Evolutionary conservation across 1,284 basidiomycete species (phyloP).

Genomic region (Melampsora larici-populina): DNA sequence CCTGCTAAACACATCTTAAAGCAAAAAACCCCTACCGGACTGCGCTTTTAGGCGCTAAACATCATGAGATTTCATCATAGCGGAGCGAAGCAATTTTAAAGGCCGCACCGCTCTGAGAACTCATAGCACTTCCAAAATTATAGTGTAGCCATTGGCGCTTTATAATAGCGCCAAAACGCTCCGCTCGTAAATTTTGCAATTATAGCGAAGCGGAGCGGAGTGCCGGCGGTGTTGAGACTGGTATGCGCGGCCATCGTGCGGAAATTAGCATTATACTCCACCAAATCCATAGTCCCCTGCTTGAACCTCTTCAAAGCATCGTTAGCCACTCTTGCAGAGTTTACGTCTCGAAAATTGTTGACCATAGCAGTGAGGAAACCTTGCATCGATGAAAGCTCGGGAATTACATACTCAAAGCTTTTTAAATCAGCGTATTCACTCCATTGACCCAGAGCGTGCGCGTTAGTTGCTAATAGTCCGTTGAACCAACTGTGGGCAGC

Average conservation of each 20-base stretch:
- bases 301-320: not conserved
- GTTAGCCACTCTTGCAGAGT: not conserved
- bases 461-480: not conserved
- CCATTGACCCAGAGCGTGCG: not conserved
- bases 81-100: too few species aligned
- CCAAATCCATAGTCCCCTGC: not conserved
- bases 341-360: not conserved
- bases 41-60: too few species aligned
- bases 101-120: too few species aligned
- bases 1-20: too few species aligned
- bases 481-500: not conserved
- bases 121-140: too few species aligned
- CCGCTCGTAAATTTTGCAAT: too few species aligned
- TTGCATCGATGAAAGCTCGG: not conserved
- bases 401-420: not conserved
- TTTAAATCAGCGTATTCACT: not conserved
- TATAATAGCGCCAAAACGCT: too few species aligned
- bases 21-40: too few species aligned
- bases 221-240: too few species aligned
- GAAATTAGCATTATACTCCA: not conserved
- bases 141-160: too few species aligned
- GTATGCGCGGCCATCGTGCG: not conserved
- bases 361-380: not conserved
- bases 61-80: too few species aligned
- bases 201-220: too few species aligned